phyloP scores from a whole-genome alignment of 768 basidiomycete species.

The Amanita jacksonii region DNA sequence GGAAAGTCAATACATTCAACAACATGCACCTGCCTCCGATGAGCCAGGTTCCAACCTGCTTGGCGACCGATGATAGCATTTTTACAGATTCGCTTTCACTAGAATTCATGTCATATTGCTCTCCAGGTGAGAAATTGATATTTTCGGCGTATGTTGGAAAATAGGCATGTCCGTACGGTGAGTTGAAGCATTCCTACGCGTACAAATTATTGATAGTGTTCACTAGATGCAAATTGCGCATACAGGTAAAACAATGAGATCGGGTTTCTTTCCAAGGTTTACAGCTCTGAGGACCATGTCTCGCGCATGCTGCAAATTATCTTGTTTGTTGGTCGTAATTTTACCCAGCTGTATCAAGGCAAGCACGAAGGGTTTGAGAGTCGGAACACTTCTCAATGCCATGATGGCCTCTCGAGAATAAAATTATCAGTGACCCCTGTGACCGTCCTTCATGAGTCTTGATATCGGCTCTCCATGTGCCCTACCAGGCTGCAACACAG shows the following conservation, averaged over 20 bases:
- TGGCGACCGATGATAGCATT: constrained; percentile 76
- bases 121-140: constrained; percentile 52
- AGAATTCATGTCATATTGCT: constrained; percentile 44
- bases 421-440: no score
- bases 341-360: constrained; percentile 88
- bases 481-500: constrained; percentile 42
- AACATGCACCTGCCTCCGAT: constrained; percentile 60
- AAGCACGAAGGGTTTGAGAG: constrained; percentile 68
- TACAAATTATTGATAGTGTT: background rate
- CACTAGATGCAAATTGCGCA: no score
- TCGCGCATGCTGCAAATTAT: constrained; percentile 76
- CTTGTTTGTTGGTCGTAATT: constrained; percentile 57
- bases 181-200: constrained; percentile 79
- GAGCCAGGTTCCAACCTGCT: constrained; percentile 75
- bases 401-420: no score
- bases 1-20: background rate
- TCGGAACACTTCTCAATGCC: background rate
- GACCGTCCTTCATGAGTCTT: constrained; percentile 23
- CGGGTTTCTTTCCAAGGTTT: constrained; percentile 43
- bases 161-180: constrained; percentile 69
- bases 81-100: constrained; percentile 68
- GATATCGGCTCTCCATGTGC: constrained; percentile 57
- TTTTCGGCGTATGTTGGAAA: constrained; percentile 81
- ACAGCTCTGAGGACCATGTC: constrained; percentile 68
- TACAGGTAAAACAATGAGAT: constrained; percentile 81